Evolutionary conservation across 2,329 filamentous ascomycete species (phyloP).

Genomic region (Bipolaris oryzae): DNA sequence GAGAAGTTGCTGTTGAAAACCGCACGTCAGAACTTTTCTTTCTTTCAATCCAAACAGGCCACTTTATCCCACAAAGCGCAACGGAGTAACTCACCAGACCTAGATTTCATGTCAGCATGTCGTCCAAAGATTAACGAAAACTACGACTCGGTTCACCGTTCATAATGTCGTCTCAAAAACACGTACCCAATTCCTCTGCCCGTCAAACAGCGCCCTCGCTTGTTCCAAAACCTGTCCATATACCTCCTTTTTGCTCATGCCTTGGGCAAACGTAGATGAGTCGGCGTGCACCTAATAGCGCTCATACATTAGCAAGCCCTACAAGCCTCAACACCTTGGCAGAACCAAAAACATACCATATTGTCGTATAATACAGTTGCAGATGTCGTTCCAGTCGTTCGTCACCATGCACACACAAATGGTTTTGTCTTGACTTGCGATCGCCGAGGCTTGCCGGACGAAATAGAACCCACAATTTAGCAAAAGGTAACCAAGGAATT

Average conservation of each 20-base stretch:
- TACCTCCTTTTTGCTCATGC: slow-evolving; percentile 72
- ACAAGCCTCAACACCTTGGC: not conserved
- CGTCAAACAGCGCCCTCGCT: slow-evolving; percentile 70
- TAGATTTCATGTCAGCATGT: not conserved
- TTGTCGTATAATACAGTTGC: not conserved
- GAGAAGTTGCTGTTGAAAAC: slow-evolving; percentile 63
- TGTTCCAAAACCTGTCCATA: slow-evolving; percentile 77
- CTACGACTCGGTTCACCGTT: not conserved
- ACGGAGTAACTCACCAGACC: slow-evolving; percentile 6
- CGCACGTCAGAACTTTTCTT: not conserved
- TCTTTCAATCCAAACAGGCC: not conserved
- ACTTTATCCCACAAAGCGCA: not conserved
- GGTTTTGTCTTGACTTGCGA: not conserved
- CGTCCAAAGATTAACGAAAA: not conserved
- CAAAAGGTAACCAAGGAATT: not conserved
- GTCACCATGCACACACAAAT: not conserved
- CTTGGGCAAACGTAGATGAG: slow-evolving; percentile 72
- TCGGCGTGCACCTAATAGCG: slow-evolving; percentile 71
- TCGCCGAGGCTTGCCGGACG: slow-evolving; percentile 12
- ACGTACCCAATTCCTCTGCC: slow-evolving; percentile 77
- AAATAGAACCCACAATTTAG: not conserved
- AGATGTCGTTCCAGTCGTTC: not conserved
- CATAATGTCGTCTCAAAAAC: not conserved
- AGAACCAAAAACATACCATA: slow-evolving; percentile 2
- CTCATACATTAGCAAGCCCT: not conserved